These are phyloP conservation scores for Coemansia umbellata DNA, from an alignment of 192 early-diverging fungal genomes.

Conservation along the genomic window DNA sequence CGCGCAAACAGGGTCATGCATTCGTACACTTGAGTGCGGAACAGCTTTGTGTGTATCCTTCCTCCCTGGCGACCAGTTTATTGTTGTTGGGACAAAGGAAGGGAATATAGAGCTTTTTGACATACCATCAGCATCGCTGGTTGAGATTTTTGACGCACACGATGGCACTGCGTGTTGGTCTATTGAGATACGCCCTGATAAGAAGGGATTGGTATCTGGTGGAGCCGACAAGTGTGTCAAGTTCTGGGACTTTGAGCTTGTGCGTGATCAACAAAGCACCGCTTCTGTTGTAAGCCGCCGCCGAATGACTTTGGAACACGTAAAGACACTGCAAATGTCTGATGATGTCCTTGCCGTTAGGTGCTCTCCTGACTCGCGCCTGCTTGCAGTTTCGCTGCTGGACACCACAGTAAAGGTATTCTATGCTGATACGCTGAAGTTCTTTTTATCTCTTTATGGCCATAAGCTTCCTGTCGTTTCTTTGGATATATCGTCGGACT, in stretches of 20 bases:
- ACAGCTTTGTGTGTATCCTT: constrained; percentile 91
- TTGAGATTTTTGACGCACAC: constrained; percentile 90
- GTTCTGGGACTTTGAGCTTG: constrained; percentile 94
- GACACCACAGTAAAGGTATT: constrained; percentile 97
- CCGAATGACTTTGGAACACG: constrained; percentile 75
- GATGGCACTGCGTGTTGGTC: constrained; percentile 81
- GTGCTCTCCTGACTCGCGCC: constrained; percentile 77
- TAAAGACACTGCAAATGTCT: constrained; percentile 89
- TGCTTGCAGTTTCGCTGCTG: constrained; percentile 87
- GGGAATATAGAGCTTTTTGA: constrained; percentile 91
- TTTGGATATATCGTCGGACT: constrained; percentile 99
- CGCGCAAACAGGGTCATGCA: constrained; percentile 71
- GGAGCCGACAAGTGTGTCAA: constrained; percentile 94
- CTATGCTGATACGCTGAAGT: constrained; percentile 93
- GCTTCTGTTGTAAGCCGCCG: constrained; percentile 38
- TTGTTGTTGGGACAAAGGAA: constrained; percentile 90
- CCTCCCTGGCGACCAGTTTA: constrained; percentile 80
- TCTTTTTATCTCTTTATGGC: constrained; percentile 95
- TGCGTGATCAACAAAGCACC: constrained; percentile 45
- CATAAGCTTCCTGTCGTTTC: constrained; percentile 96
- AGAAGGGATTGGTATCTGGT: constrained; percentile 84
- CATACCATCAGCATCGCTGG: constrained; percentile 72
- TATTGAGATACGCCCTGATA: constrained; percentile 80
- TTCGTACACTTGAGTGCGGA: constrained; percentile 88
- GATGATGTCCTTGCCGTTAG: constrained; percentile 88